Base-by-base conservation (phyloP, 352 stramenopile species). In the Phytophthora agathidicida region DNA sequence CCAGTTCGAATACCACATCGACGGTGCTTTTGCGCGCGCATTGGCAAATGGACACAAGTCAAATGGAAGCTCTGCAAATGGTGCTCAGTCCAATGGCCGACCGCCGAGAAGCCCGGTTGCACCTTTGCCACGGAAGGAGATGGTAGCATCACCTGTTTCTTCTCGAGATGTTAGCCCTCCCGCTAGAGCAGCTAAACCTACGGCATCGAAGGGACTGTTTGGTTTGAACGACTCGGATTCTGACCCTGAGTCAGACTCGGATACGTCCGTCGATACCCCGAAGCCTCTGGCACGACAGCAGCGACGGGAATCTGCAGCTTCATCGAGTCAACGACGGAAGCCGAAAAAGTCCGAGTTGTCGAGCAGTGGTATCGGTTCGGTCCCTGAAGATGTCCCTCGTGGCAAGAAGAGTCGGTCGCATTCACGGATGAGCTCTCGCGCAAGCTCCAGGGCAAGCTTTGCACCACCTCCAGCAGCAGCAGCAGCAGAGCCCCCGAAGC, bases 1-100 rank as follows among this genome's bases (percentile, higher is more conserved):
- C 46, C 48, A 82, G 17, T 83, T 85, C 41, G 80, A 91, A 43
- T 93, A 82, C 28, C 60, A 73, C 9, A 77, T 93, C 28, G 68
- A 75, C 17, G 78, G 73, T 22, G 49, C 52, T 0, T 89, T 88
- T 55, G 60, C 75, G 5, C 61, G 52, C 16, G 54, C 48, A 8
- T 46, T 82, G 28, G 36, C 33, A 11, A 83, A 65, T 36, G 32
- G 43, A 5, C 55, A 65, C 47, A 46, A 47, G 2, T 30, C 49
- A 5, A 61, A 45, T n/a, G 35, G 8, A 32, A 68, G 31, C 22
- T 14, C 9, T 28, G 20, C 16, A 24, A 75, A 60, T 51, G 59
- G 57, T 52, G 17, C 31, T 23, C 46, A 55, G 24, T 30, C 42
- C 9, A 60, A 50, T 32, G 51, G 47, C 9, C 47, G 48, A 17